A percentile compares a stretch with the other conserved stretches of the same genome.
phyloP scores from a whole-genome alignment of 192 early-diverging fungal species.

The Gaertneriomyces sp. region DNA sequence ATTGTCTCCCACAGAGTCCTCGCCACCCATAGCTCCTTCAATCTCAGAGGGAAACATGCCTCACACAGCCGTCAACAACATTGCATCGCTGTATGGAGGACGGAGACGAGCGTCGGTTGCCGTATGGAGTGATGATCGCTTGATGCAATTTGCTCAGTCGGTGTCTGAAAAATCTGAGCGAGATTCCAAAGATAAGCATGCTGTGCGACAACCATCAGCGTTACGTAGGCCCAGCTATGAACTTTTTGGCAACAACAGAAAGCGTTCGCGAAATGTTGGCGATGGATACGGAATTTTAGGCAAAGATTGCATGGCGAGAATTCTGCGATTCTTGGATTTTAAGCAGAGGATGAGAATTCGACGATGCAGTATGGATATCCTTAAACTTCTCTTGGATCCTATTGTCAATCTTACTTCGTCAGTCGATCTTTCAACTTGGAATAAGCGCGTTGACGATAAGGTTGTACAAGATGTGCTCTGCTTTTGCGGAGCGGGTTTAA shows the following conservation, averaged over 20 bases:
- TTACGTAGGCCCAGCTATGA: neutral
- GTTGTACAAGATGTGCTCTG: slow-evolving; percentile 31
- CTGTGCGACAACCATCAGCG: neutral
- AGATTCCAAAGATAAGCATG: slow-evolving; percentile 2
- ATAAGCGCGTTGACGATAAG: slow-evolving; percentile 60
- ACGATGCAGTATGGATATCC: slow-evolving; percentile 41
- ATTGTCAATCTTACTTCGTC: slow-evolving; percentile 35
- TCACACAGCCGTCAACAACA: neutral
- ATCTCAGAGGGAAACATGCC: neutral
- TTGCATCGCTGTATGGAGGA: slow-evolving; percentile 18
- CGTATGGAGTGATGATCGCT: slow-evolving; percentile 70
- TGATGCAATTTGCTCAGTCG: slow-evolving; percentile 62
- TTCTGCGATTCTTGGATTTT: slow-evolving; percentile 52
- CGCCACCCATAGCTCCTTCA: slow-evolving; percentile 4
- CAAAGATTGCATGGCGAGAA: slow-evolving; percentile 28
- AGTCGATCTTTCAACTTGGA: slow-evolving; percentile 56
- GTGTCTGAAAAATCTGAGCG: slow-evolving; percentile 22
- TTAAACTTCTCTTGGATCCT: slow-evolving; percentile 41
- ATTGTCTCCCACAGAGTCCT: neutral
- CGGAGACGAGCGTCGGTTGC: slow-evolving; percentile 67
- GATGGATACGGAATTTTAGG: slow-evolving; percentile 18
- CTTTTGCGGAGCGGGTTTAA: slow-evolving; percentile 45
- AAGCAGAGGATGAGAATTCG: slow-evolving; percentile 41
- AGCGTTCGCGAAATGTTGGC: too few species aligned
- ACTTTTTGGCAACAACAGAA: slow-evolving; percentile 5